Conservation (phyloP, 208 protist species). For the Crithidia acanthocephali region DNA sequence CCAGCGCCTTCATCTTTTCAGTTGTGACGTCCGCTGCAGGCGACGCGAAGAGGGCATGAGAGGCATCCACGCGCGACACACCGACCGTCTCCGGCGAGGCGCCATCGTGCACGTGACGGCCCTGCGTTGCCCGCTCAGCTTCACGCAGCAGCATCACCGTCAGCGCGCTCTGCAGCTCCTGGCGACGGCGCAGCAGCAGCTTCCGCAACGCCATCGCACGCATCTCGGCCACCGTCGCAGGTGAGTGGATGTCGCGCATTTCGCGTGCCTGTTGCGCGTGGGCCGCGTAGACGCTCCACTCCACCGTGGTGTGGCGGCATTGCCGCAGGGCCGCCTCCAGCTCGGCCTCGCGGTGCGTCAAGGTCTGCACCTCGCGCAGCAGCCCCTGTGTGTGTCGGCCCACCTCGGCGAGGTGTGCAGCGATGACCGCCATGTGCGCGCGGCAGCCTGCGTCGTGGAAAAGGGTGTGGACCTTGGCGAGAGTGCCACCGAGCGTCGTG, state of each 20-base stretch:
- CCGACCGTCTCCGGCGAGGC: too few relatives aligned
- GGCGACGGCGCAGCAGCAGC: slow-evolving; percentile 24
- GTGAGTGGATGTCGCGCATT: slow-evolving; percentile 28
- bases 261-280: slow-evolving; percentile 30
- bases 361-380: slow-evolving; percentile 12
- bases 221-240: slow-evolving; percentile 30
- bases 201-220: slow-evolving; percentile 33
- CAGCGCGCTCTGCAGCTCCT: slow-evolving; percentile 34
- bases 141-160: slow-evolving; percentile 10
- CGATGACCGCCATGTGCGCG: slow-evolving; percentile 24
- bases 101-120: too few relatives aligned
- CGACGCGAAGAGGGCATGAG: slow-evolving; percentile 3
- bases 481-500: slow-evolving; percentile 21
- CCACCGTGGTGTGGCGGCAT: slow-evolving; percentile 6
- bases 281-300: slow-evolving; percentile 36
- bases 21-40: slow-evolving; percentile 16
- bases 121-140: slow-evolving; percentile 7
- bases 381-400: slow-evolving; percentile 25
- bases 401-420: slow-evolving; percentile 21
- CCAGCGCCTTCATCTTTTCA: slow-evolving; percentile 13
- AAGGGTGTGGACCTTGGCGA: slow-evolving; percentile 36
- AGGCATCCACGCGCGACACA: too few relatives aligned
- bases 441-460: slow-evolving; percentile 20
- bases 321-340: slow-evolving; percentile 24
- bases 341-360: slow-evolving; percentile 7